A percentile compares a stretch with the other conserved stretches of the same genome.
Evolutionary conservation across 2,329 filamentous ascomycete species (phyloP).

Genomic region (Curvularia verruculosa): DNA sequence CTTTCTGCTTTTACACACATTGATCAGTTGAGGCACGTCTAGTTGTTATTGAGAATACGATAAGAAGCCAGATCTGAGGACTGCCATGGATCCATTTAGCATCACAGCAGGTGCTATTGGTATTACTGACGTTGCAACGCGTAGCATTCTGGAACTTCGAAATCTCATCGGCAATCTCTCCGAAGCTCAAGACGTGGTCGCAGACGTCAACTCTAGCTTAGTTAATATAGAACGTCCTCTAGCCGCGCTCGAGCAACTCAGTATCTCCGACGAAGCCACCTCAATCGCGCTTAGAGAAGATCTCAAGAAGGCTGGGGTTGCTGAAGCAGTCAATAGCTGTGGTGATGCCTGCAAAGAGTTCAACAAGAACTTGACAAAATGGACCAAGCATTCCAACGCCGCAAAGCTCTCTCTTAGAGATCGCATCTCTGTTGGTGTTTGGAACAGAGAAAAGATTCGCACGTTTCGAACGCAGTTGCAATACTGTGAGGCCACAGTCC

Average conservation of each 20-base stretch:
- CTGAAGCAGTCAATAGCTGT: conserved; percentile 21
- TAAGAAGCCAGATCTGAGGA: too few species aligned
- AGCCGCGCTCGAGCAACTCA: conserved; percentile 16
- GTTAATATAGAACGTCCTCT: conserved; percentile 16
- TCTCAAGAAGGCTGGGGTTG: conserved; percentile 17
- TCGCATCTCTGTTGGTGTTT: conserved; percentile 17
- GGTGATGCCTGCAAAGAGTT: conserved; percentile 18
- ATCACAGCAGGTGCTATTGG: conserved; percentile 9
- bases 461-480: conserved; percentile 15
- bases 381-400: conserved; percentile 22
- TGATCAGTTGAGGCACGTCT: not conserved
- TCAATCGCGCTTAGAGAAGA: conserved; percentile 11
- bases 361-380: conserved; percentile 15
- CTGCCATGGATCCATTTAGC: conserved; percentile 12
- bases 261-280: conserved; percentile 9
- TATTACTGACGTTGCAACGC: conserved; percentile 12
- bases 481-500: conserved; percentile 16
- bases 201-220: conserved; percentile 14
- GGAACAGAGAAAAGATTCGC: conserved; percentile 22
- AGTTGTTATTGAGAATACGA: not conserved
- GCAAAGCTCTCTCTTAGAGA: conserved; percentile 13
- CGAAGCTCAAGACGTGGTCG: conserved; percentile 18
- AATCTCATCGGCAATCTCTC: conserved; percentile 12
- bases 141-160: conserved; percentile 15
- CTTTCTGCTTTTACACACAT: not conserved